phyloP scores from a whole-genome alignment of 2,329 filamentous ascomycete species.

The Colletotrichum agaves region DNA sequence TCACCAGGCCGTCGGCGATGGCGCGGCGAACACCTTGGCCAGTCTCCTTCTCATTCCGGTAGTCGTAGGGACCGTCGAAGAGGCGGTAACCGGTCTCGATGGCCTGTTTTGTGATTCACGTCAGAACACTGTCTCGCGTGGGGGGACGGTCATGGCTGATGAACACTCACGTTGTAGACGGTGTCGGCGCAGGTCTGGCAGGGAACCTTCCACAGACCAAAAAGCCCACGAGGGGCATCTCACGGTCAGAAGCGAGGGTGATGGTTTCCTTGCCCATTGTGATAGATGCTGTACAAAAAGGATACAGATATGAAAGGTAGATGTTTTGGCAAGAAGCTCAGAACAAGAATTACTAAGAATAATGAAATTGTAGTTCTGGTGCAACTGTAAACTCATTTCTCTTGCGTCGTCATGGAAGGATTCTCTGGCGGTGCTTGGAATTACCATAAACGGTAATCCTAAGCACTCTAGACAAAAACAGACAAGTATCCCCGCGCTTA shows the following conservation, averaged over 20 bases:
- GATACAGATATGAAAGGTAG: not conserved
- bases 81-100: slow-evolving; percentile 65
- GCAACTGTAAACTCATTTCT: not conserved
- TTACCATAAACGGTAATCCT: not conserved
- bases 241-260: slow-evolving; percentile 56
- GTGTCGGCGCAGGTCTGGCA: slow-evolving; percentile 55
- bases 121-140: not conserved
- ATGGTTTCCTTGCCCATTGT: slow-evolving; percentile 48
- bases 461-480: not conserved
- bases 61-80: slow-evolving; percentile 66
- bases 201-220: slow-evolving; percentile 77
- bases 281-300: not conserved
- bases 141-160: fast-evolving
- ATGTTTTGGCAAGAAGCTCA: not conserved
- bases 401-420: slow-evolving; percentile 20
- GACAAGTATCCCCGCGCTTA: slow-evolving; percentile 30
- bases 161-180: slow-evolving; percentile 65
- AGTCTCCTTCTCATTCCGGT: slow-evolving; percentile 73
- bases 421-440: not conserved
- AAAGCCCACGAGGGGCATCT: slow-evolving; percentile 71
- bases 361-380: not conserved
- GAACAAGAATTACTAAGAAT: not conserved
- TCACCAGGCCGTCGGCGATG: slow-evolving; percentile 68
- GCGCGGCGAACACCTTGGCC: slow-evolving; percentile 70
- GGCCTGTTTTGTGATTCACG: slow-evolving; percentile 42